Percentiles rank a stretch among this genome's conserved stretches.
phyloP scores from a whole-genome alignment of 352 stramenopile genomes.

The Elongisporangium senticosum region DNA sequence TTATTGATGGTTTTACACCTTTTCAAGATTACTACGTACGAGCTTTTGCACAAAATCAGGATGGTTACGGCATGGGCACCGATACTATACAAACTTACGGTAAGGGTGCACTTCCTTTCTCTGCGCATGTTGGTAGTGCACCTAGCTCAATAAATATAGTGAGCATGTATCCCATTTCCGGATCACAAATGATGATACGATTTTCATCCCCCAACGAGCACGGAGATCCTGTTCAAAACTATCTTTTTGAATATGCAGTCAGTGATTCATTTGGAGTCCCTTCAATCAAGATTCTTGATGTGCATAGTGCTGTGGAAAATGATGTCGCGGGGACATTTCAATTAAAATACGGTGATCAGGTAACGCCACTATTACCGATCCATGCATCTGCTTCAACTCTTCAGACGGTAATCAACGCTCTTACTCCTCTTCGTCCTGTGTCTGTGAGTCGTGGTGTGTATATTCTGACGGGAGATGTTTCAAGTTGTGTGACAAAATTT shows the following conservation, averaged over 20 bases:
- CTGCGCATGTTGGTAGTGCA: slow-evolving; percentile 23
- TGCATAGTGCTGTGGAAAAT: slow-evolving; percentile 37
- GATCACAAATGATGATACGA: slow-evolving; percentile 36
- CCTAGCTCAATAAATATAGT: slow-evolving; percentile 35
- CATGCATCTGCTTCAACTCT: slow-evolving; percentile 40
- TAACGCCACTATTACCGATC: slow-evolving; percentile 41
- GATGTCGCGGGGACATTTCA: slow-evolving; percentile 64
- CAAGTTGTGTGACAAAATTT: slow-evolving; percentile 35
- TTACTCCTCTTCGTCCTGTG: slow-evolving; percentile 50
- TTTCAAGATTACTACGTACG: slow-evolving; percentile 55
- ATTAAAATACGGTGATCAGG: slow-evolving; percentile 51
- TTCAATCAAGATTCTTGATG: slow-evolving; percentile 41
- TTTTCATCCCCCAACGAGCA: slow-evolving; percentile 23
- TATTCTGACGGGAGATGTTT: slow-evolving; percentile 31
- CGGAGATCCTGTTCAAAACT: slow-evolving; percentile 37
- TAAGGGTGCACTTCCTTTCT: slow-evolving; percentile 44
- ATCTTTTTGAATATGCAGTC: slow-evolving; percentile 52
- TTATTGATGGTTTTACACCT: slow-evolving; percentile 40
- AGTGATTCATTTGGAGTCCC: slow-evolving; percentile 39
- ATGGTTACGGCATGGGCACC: slow-evolving; percentile 58
- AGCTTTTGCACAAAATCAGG: slow-evolving; percentile 57
- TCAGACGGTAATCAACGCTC: slow-evolving; percentile 22
- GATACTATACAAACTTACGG: slow-evolving; percentile 52
- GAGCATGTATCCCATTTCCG: slow-evolving; percentile 45
- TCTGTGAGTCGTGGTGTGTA: slow-evolving; percentile 35